Evolutionary conservation across 129 eudicot genomes (phyloP), one percentile per base, ranked within the genome.

Genomic region (Smallanthus sonchifolius): DNA sequence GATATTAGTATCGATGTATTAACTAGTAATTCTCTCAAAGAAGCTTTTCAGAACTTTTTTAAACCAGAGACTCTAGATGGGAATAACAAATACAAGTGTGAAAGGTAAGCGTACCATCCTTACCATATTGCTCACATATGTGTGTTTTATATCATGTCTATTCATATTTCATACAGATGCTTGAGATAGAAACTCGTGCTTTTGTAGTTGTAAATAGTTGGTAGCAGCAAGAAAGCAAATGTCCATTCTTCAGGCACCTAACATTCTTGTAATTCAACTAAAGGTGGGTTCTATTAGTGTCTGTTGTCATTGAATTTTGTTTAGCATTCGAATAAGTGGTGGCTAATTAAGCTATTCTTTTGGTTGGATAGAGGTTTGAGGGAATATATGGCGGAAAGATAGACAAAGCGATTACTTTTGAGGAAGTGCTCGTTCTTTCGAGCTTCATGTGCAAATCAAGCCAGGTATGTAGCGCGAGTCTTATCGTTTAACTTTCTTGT

Each of bases 181-280:
- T 76, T 80, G 57, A 67, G 74, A 73, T 59, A 49, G 48, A 28
- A 36, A 67, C 74, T 71, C 76, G 47, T 83, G 62, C 62, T 81
- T 86, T 82, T 85, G 81, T 75, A 95, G 99, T 63, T 95, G 99
- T 85, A 91, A 95, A 86, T 83, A 91, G 69, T 67, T 95, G 84
- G 96, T 95, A 69, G 40, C 85, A 39, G 99, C 99, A 66, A 95
- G 86, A 86, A 95, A 95, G 86, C 99, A 95, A 77, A 88, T 95
- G 99, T 88, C 96, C 6, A 83, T 95, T 70, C 83, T 91, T 75
- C 91, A 91, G 81, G 96, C 97, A 19, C 99, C 99, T 15, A 95
- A 95, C 87, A 90, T 95, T 65, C 97, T 95, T 80, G 99, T 91
- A 24, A 81, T 95, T 45, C 99, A 95, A 77, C 85, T 95, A n/a